Evolutionary conservation across 2,329 filamentous ascomycete species (phyloP).

Genomic region (Diplodia sapinea): DNA sequence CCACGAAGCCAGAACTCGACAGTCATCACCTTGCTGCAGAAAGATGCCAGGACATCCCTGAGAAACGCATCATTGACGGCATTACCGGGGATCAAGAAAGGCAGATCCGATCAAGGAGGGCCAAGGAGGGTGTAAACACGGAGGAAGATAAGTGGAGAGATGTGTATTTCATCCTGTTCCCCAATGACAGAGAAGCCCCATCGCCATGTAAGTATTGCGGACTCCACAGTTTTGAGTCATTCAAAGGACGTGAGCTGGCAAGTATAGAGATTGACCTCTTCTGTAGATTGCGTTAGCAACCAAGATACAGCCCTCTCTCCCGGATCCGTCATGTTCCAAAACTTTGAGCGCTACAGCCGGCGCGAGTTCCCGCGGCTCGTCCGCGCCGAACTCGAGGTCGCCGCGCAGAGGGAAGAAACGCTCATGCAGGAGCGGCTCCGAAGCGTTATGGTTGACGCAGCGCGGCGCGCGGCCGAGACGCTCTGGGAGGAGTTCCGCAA

Average conservation of each 20-base stretch:
- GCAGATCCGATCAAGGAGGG: background rate
- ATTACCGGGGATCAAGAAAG: background rate
- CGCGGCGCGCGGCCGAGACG: background rate
- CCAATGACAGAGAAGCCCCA: background rate
- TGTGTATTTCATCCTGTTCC: constrained; percentile 1
- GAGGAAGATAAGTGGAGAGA: background rate
- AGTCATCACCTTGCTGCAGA: background rate
- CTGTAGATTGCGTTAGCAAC: background rate
- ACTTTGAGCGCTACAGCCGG: background rate
- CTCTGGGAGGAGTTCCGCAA: background rate
- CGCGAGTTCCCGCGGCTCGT: background rate
- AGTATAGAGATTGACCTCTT: too few relatives aligned
- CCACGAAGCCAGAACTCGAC: background rate
- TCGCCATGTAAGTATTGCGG: background rate
- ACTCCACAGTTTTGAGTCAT: too few relatives aligned
- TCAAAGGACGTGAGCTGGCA: background rate
- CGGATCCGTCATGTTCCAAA: background rate
- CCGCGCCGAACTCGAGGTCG: background rate
- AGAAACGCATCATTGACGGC: background rate
- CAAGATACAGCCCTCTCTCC: background rate
- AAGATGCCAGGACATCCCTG: background rate
- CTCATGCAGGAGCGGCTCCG: background rate
- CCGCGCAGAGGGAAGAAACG: background rate
- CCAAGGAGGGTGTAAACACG: background rate
- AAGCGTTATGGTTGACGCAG: background rate